Base-by-base conservation (phyloP, 2,329 filamentous ascomycete genomes). In the Achaetomium macrosporum region DNA sequence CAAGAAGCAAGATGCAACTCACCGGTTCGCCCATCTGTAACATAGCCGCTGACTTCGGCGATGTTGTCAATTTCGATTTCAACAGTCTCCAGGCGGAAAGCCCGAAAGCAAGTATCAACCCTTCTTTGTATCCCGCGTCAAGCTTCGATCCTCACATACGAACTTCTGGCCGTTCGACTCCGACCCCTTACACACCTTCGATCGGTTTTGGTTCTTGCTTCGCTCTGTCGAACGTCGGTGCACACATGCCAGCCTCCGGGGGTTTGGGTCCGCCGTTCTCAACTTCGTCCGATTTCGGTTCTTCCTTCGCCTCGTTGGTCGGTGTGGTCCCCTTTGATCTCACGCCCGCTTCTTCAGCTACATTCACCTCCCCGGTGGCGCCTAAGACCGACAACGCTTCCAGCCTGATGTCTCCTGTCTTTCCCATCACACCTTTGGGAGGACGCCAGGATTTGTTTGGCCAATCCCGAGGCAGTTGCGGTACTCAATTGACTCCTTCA, bases 41-140 rank as follows among this genome's bases (percentile, higher is more conserved):
- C 39, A 19, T 57, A 16, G 53, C 63, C 29, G 65, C 75, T 65
- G 67, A 69, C 52, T 59, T 64, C 53, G 52, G 48, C n/a, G 59
- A 61, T 43, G 61, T 63, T 17, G 60, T 60, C 11, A 33, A 45
- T 9, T 63, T 65, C 49, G 47, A 52, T 41, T 63, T 66, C 29
- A 56, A 57, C 43, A 51, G 43, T 35, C 63, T 63, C 10, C 41
- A 50, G 16, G 4, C 60, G 29, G 57, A 56, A 20, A 61, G 59
- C 46, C 47, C 54, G 13, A 48, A 58, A 44, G 64, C 65, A 5
- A 63, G 65, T 42, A 57, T 57, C 8, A 52, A 59, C 19, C 65
- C 64, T 51, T 68, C 66, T 25, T 68, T 64, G 3, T 65, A 51
- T 19, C 37, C 63, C 25, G 61, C 64, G 5, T 66, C 65, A 10